Base-by-base conservation (phyloP, 805 yeast species). In the Myxozyma melibiosi region DNA sequence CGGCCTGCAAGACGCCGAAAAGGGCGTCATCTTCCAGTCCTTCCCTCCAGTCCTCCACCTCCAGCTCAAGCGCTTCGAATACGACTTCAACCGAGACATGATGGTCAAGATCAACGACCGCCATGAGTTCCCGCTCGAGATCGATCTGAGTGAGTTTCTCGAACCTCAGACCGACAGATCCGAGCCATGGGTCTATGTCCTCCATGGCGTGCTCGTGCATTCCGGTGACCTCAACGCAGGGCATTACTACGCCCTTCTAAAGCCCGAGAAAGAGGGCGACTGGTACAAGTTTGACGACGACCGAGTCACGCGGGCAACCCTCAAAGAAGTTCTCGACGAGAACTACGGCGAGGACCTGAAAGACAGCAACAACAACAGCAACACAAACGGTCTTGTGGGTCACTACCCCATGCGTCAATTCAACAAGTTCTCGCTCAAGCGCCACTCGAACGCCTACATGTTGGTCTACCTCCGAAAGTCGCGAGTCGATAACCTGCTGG, bases 211-310 rank as follows among this genome's bases (percentile, higher is more conserved):
- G 1, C 76, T 94, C 55, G 97, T 94, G 11, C 99, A 94, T 71
- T 86, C 90, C 40, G 99, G 99, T 58, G 96, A 92, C 68, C 85
- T 94, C 48, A 88, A 96, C 9, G 88, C 91, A 43, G 99, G 99
- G 20, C 99, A 94, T 70, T 94, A 94, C 72, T 94, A 94, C 68
- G 94, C 99, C 0, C 80, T 94, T 83, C 84, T 94, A 51, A 90
- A 85, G 70, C 98, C 98, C 1, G 79, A 79, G 25, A 74, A 79
- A 1, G 76, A 80, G 20, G 85, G 83, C 51, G 74, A 80, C 39
- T 94, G 99, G 99, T 85, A 81, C 70, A 79, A 92, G 68, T 94
- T 92, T 75, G 99, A 94, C 71, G 99, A 94, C 72, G 99, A 94
- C 68, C 82, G 85, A 58, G 99, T 94, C 30, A 88, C 96, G 80